A percentile compares a stretch with the other conserved stretches of the same genome.
phyloP scores from a whole-genome alignment of 2,329 filamentous ascomycete genomes.

The Cadophora malorum region DNA sequence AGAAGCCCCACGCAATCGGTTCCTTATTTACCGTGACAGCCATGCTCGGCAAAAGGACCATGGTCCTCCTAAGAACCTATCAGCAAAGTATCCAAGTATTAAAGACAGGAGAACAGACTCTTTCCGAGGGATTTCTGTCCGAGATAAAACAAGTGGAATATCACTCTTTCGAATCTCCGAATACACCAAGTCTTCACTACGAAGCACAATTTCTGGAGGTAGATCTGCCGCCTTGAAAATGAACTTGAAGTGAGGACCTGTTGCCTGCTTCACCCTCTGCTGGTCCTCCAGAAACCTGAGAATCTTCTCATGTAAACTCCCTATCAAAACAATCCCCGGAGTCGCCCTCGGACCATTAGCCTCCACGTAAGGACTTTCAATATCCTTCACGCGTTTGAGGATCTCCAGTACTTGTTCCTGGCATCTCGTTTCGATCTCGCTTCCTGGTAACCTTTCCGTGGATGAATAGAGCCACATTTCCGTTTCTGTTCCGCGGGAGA shows the following conservation, averaged over 20 bases:
- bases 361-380: constrained; percentile 38
- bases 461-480: constrained; percentile 68
- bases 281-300: constrained; percentile 43
- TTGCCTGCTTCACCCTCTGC: constrained; percentile 39
- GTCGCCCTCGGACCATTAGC: constrained; percentile 33
- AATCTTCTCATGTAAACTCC: constrained; percentile 50
- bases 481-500: constrained; percentile 65
- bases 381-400: constrained; percentile 41
- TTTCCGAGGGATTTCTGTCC: constrained; percentile 59
- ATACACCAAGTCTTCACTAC: constrained; percentile 62
- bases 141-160: constrained; percentile 58
- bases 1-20: constrained; percentile 69
- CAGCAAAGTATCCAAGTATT: not conserved
- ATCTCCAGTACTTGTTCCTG: constrained; percentile 47
- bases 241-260: constrained; percentile 59
- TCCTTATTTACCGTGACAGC: constrained; percentile 54
- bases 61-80: constrained; percentile 47
- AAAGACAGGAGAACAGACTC: not conserved
- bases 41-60: constrained; percentile 54
- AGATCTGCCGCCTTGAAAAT: constrained; percentile 58
- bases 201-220: constrained; percentile 44
- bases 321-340: constrained; percentile 51
- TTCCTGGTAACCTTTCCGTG: constrained; percentile 42
- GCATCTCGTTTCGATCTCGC: constrained; percentile 32
- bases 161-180: constrained; percentile 58